phyloP scores from a whole-genome alignment of 495 filamentous ascomycete genomes.

The Aspergillus nidulans region DNA sequence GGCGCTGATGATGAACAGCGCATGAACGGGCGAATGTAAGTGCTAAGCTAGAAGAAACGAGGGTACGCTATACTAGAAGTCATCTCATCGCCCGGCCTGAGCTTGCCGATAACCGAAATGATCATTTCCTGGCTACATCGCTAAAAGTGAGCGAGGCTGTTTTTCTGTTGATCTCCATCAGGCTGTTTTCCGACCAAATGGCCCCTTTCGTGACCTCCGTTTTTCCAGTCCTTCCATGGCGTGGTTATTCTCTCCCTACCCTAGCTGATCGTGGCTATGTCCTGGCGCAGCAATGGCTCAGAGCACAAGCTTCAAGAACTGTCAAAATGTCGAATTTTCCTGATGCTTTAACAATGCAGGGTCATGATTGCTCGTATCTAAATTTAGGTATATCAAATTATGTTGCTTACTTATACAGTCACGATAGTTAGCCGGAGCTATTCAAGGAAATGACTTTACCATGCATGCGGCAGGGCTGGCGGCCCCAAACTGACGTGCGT shows the following conservation, averaged over 20 bases:
- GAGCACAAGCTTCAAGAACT: conserved; percentile 13
- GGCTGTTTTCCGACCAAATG: conserved; percentile 18
- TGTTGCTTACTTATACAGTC: neutral
- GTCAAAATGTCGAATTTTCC: neutral
- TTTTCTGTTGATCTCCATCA: conserved; percentile 5
- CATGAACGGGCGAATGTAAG: conserved; percentile 5
- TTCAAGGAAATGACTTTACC: neutral
- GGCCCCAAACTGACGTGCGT: neutral
- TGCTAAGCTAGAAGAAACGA: neutral
- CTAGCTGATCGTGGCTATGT: conserved; percentile 20
- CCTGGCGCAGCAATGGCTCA: conserved; percentile 24
- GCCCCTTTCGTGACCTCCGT: conserved; percentile 13
- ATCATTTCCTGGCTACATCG: neutral
- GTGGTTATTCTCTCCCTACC: neutral
- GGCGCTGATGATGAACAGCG: neutral
- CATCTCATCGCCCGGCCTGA: neutral
- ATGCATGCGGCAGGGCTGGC: neutral
- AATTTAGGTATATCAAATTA: neutral
- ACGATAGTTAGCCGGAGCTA: neutral
- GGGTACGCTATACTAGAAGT: neutral
- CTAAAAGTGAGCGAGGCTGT: conserved; percentile 13
- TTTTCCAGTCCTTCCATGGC: neutral
- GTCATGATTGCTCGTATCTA: neutral
- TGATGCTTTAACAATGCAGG: neutral
- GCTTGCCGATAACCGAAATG: neutral